Evolutionary conservation across 2,329 filamentous ascomycete species (phyloP).

Genomic region (Botrytis sinoallii): DNA sequence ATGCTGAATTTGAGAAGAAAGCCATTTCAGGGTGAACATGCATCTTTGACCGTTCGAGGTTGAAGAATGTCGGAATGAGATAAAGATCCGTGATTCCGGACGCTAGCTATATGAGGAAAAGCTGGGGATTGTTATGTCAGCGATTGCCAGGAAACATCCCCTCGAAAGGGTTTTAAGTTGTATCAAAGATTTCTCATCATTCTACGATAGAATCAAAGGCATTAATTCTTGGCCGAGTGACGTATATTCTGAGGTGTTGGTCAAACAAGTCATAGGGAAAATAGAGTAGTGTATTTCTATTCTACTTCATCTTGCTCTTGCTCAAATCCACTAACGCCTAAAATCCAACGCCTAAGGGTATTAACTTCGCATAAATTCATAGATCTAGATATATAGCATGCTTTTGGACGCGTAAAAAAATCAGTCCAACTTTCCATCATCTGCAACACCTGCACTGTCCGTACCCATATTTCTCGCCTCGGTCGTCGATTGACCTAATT

Average conservation of each 20-base stretch:
- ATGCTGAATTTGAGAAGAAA: background rate
- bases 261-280: background rate
- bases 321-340: conserved; percentile 1
- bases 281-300: background rate
- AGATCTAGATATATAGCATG: background rate
- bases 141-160: background rate
- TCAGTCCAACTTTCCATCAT: conserved; percentile 8
- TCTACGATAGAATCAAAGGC: background rate
- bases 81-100: conserved; percentile 7
- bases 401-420: background rate
- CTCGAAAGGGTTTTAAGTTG: background rate
- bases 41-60: conserved; percentile 4
- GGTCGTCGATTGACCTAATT: background rate
- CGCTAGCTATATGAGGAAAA: background rate
- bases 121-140: background rate
- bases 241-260: background rate
- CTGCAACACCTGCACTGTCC: background rate
- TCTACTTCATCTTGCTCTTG: background rate
- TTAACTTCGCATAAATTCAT: conserved; percentile 12
- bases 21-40: background rate
- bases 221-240: background rate
- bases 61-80: background rate
- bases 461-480: background rate
- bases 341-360: conserved; percentile 12
- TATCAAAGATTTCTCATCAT: background rate